Percentiles rank a stretch among this genome's conserved stretches.
These are phyloP conservation scores for Mimosa bimucronata DNA, from an alignment of 306 rosid species.

Conservation along the genomic window DNA sequence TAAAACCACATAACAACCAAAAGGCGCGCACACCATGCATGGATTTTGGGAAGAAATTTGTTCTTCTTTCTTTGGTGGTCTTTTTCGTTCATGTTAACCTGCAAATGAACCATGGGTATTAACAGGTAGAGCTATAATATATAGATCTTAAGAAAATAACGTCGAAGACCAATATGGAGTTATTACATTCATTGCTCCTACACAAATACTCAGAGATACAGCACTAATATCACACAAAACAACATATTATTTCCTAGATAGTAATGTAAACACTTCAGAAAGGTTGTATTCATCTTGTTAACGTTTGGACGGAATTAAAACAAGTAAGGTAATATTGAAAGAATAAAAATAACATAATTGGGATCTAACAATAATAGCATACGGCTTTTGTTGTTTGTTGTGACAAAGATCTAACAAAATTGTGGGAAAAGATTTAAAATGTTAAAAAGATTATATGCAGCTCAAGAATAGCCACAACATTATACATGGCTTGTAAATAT, in stretches of 20 bases:
- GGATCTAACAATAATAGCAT: neutral
- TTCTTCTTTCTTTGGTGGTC: conserved; percentile 98
- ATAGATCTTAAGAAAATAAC: conserved; percentile 9
- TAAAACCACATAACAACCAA: neutral
- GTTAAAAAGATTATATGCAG: too few relatives aligned
- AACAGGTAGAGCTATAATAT: neutral
- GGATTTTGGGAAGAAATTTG: conserved; percentile 95
- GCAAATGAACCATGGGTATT: conserved; percentile 42
- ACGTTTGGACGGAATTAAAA: neutral
- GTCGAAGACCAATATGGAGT: conserved; percentile 14
- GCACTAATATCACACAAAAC: neutral
- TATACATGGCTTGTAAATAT: neutral
- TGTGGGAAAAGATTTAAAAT: neutral
- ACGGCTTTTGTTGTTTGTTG: neutral
- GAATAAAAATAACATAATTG: neutral
- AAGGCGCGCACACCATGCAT: conserved; percentile 72
- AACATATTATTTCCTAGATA: neutral
- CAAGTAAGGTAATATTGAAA: neutral
- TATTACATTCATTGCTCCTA: neutral
- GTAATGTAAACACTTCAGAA: neutral
- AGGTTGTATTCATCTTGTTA: neutral
- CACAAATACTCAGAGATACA: neutral
- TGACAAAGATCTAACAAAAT: neutral
- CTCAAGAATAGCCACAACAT: neutral
- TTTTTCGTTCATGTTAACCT: conserved; percentile 98